Evolutionary conservation across 139 green algal species (phyloP).

Genomic region (Tetraselmis striata): DNA sequence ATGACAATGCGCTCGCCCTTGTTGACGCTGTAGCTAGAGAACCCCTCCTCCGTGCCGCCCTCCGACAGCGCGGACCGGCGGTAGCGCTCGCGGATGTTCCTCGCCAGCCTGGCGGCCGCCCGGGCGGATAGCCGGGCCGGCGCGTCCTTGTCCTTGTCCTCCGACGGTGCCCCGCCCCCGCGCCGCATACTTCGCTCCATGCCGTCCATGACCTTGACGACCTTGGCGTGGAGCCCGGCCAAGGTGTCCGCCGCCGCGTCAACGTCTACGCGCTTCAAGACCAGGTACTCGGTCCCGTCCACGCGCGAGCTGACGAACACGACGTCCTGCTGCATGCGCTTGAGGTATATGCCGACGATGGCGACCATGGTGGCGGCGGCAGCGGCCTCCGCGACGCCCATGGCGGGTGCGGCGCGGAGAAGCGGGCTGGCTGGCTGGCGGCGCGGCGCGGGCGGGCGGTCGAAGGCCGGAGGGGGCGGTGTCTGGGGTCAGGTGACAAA

Average conservation of each 20-base stretch:
- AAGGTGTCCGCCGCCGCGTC: conserved; percentile 12
- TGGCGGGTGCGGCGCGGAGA: too few species aligned
- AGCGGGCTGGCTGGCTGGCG: too few species aligned
- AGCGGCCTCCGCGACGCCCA: too few species aligned
- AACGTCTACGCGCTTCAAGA: conserved; percentile 9
- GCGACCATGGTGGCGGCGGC: conserved; percentile 17
- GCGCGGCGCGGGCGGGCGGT: too few species aligned
- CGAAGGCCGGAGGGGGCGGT: too few species aligned
- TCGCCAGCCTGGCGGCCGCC: too few species aligned
- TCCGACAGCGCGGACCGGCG: conserved; percentile 12
- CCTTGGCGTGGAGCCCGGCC: background rate
- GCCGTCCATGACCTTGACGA: conserved; percentile 1
- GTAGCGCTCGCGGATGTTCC: background rate
- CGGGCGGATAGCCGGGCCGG: too few species aligned
- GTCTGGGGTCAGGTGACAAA: too few species aligned
- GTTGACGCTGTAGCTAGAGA: conserved; percentile 20
- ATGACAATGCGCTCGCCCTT: conserved; percentile 24
- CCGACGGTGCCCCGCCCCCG: too few species aligned
- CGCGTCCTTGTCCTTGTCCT: conserved; percentile 2
- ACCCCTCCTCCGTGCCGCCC: conserved; percentile 10
- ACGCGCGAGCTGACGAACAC: background rate
- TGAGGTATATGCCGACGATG: conserved; percentile 16
- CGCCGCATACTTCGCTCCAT: too few species aligned
- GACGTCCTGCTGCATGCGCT: conserved; percentile 10
- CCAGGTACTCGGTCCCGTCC: conserved; percentile 10